Base-by-base conservation (phyloP, 441 rosid genomes). In the Erodium moschatum region DNA sequence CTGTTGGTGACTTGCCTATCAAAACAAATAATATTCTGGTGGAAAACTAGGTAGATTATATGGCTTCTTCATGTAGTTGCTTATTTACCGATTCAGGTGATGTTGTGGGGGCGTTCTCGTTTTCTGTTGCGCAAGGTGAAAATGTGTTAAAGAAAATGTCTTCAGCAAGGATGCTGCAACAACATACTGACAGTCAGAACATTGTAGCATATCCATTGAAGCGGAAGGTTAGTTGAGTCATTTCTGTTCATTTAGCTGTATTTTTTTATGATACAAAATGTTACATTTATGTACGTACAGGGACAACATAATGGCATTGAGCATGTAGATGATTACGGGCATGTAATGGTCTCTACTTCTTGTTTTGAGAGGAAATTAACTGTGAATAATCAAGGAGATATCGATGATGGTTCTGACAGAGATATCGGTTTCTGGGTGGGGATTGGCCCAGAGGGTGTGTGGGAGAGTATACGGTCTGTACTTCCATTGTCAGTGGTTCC, bases 351-450 rank as follows among this genome's bases (percentile, higher is more conserved):
- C 72, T 88, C 96, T 21, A 85, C 92, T 76, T 80, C 95, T 67
- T 90, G 83, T 79, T 88, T 89, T 76, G 99, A 90, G 85, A 88
- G 88, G 82, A 87, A 75, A 73, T 69, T 75, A 67, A 72, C 77
- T 65, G 78, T 88, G 66, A 86, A 81, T 77, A 79, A 84, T 72
- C 84, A 76, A 65, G 81, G 83, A 77, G 86, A 84, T 78, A 70
- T 73, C 65, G 81, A 80, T 64, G 76, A 78, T 70, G 78, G 75
- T 74, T 67, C 60, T 70, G 82, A 83, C 48, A 80, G 84, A 70
- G 99, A 95, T 76, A 74, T 86, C 65, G 99, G 99, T 79, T 96
- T 96, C 79, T 90, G 97, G 99, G 74, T 96, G 73, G 86, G 90
- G 67, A 77, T 87, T 77, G 73, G 69, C 31, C 81, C 85, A 52